Base-by-base conservation (phyloP, 2,329 filamentous ascomycete species). In the Dryadomyces quercus-mongolicae region DNA sequence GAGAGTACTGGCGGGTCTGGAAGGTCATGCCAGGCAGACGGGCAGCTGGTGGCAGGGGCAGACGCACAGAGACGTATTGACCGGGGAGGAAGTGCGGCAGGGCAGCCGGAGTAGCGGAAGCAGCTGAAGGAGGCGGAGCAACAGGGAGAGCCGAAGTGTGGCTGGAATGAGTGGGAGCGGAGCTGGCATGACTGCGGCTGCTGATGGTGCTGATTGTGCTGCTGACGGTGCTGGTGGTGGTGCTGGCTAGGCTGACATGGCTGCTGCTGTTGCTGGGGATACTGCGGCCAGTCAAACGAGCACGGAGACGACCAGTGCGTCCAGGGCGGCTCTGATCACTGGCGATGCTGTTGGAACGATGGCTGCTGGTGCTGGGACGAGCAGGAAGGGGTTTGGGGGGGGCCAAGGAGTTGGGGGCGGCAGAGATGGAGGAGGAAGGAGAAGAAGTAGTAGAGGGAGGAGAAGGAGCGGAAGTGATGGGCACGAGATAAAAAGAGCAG, bases 1-100 rank as follows among this genome's bases (percentile, higher is more conserved):
- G 74, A 25, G 83, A 86, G 68, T 88, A 90, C 66, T 89, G 86
- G 36, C 85, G 74, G 18, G 80, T 75, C 66, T 90, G 86, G 59
- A 74, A 68, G 63, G 36, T 40, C 10, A 40, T 12, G 36, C 36
- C 36, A 12, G 36, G 36, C 36, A 13, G 36, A 81, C 72, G 70
- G 18, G 31, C 40, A 5, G 45, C 43, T 7, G 18, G n/a, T 8
- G 13, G 20, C 15, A 22, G 51, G 43, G 42, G 71, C 8, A 83
- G 66, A 51, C 76, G 76, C 49, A 88, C 68, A 0, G 82, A 85
- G 57, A 87, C 75, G 63, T 88, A 90, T 67, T 90, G 85, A 40
- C 86, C 86, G 0, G 86, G 84, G 55, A 77, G 72, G 71, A 80
- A 90, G 0, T 63, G 47, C 0, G 85, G 84, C 44, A 90, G 70